Evolutionary conservation across 352 stramenopile genomes (phyloP).

Genomic region (Phytophthora sp.): DNA sequence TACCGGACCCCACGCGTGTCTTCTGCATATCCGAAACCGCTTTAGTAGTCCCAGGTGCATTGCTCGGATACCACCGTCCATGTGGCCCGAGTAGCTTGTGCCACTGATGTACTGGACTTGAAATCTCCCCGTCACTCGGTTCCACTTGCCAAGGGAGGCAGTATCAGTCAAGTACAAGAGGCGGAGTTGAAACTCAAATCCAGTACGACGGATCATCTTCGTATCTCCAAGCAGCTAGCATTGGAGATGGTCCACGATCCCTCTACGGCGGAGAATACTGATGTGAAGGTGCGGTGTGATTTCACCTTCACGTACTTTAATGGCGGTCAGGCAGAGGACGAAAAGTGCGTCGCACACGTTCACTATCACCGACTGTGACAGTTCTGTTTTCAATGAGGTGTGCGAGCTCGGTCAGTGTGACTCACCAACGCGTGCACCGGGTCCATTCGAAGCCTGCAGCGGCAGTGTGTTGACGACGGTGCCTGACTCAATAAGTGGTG

Average conservation of each 20-base stretch:
- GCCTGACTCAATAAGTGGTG: too few species aligned
- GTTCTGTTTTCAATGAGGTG: conserved; percentile 1
- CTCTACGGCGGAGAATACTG: conserved; percentile 6
- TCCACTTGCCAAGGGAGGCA: too few species aligned
- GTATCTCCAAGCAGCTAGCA: conserved; percentile 18
- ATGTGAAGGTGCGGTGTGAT: conserved; percentile 16
- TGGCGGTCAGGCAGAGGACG: background rate
- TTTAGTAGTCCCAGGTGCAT: too few species aligned
- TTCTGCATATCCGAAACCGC: too few species aligned
- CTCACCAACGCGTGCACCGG: background rate
- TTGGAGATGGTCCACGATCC: conserved; percentile 18
- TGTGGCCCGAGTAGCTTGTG: too few species aligned
- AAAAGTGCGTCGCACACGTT: conserved; percentile 19
- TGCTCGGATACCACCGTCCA: too few species aligned
- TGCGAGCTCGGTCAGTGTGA: conserved; percentile 20
- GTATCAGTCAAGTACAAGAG: too few species aligned
- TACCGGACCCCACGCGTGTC: too few species aligned
- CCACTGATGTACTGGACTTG: too few species aligned
- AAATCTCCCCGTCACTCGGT: too few species aligned
- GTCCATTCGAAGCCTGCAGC: conserved; percentile 19
- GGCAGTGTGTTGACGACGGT: conserved; percentile 18
- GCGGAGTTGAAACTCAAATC: too few species aligned
- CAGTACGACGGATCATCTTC: too few species aligned
- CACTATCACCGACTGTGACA: conserved; percentile 16
- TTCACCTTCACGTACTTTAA: conserved; percentile 29